phyloP scores from a whole-genome alignment of 148 eudicot species.

The Chenopodium quinoa region DNA sequence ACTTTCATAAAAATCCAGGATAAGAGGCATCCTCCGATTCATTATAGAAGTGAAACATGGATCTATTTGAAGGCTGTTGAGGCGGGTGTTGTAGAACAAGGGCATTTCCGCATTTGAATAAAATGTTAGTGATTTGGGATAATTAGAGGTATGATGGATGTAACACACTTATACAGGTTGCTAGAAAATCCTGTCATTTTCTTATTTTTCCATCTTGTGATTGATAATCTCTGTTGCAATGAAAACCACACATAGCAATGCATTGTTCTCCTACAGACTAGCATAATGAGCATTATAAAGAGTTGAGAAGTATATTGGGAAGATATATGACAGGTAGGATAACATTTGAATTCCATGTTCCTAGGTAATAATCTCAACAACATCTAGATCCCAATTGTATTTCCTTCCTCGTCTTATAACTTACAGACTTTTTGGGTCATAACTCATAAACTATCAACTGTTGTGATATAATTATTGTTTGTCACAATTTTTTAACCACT shows the following conservation, averaged over 20 bases:
- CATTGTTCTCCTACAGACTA: too few relatives aligned
- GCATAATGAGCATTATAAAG: neutral
- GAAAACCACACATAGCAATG: neutral
- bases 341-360: too few relatives aligned
- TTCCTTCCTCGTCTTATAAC: neutral
- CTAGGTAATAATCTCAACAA: neutral
- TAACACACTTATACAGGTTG: neutral
- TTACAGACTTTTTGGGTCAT: neutral
- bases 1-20: neutral
- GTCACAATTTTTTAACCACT: too few relatives aligned
- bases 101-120: neutral
- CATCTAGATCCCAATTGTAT: neutral
- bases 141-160: neutral
- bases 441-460: too few relatives aligned
- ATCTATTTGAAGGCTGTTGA: constrained; percentile 1
- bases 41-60: neutral
- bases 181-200: neutral
- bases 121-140: neutral
- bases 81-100: neutral
- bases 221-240: neutral
- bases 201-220: neutral
- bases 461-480: neutral
- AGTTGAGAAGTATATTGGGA: neutral
- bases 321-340: neutral
- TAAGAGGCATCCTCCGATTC: neutral